Evolutionary conservation across 192 early-diverging fungal genomes (phyloP), one percentile per base, ranked within the genome.

Genomic region (Coemansia sp.): DNA sequence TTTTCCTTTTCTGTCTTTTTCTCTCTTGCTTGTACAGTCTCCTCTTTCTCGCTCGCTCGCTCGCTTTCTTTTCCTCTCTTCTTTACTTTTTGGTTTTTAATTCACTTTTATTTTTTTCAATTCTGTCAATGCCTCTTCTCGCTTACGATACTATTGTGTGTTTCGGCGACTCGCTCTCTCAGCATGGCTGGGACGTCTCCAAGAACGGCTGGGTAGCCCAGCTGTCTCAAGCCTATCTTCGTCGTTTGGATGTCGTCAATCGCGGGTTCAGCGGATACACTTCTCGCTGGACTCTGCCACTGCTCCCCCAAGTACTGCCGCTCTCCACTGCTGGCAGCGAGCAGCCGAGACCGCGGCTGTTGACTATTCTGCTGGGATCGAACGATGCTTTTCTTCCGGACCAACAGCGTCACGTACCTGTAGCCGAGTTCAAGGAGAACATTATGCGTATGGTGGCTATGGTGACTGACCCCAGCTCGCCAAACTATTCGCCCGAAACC

Each of bases 101-200:
- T 16, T 33, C 23, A 6, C 21, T 55, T 39, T 23, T 26, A 6
- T 7, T 59, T 26, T 42, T 21, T 26, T 6, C 3, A 58, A 21
- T 42, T 59, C 8, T 11, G 31, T 4, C 57, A 34, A 68, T 61
- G 58, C 26, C 66, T 23, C 3, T 2, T 16, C 35, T 35, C 2
- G 3, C 38, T 36, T 61, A 59, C 59, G 60, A 59, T 52, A 48
- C 38, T 13, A 39, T 72, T 5, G 16, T 81, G 43, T 72, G 66
- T 21, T 39, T 82, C 14, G 79, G 79, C 16, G 79, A 82, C 64
- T 73, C 70, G 31, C 26, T 82, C 23, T 76, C 79, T 2, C 79
- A 82, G 70, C 73, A 64, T 47, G 73, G 73, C 56, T 76, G 65
- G 69, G 67, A 73, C 47, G 73, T 82, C 2, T 31, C 25, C 34